Base-by-base conservation (phyloP, 83 land plant species). In the Larix sibirica region DNA sequence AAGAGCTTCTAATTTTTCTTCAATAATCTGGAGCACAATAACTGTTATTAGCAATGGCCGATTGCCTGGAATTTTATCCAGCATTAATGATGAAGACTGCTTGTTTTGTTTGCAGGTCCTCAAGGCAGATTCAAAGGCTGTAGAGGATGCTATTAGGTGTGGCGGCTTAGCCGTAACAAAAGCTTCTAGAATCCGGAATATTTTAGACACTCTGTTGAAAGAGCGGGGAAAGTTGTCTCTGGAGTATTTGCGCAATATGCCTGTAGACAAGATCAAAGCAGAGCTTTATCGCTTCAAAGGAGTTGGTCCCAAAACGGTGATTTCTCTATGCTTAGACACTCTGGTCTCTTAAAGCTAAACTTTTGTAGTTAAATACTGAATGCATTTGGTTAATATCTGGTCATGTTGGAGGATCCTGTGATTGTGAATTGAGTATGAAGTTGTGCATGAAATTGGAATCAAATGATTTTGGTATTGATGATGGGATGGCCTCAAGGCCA, bases 281-380 rank as follows among this genome's bases (percentile, higher is more conserved):
- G 96, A 96, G 87, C 95, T 96, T 58, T 90, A 89, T 40, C 83
- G 83, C 28, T 96, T 94, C 81, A 96, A 94, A 87, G 98, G 98
- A 63, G 90, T 96, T 36, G 98, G 98, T 20, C 93, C 98, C 26
- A 96, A 96, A 78, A 96, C 98, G 90, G 98, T 96, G 82, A 83
- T 38, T 36, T 77, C 36, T 77, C 23, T 54, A 18, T n/a, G 21
- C 67, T 2, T 64, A 50, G 12, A 50, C 10, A 50, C 56, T 10
- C 56, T 50, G 56, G 13, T 50, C 12, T 50, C 1, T 50, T 50
- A 9, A 50, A 50, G 3, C 56, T 12, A 50, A 50, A 50, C 56
- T 1, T 50, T 12, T 50, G 56, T 50, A 50, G 56, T 1, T 10
- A 10, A 50, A 50, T 50, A 12, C 56, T 50, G 56, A 50, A 50